Evolutionary conservation across 768 basidiomycete genomes (phyloP).

Genomic region (Imleria badia): DNA sequence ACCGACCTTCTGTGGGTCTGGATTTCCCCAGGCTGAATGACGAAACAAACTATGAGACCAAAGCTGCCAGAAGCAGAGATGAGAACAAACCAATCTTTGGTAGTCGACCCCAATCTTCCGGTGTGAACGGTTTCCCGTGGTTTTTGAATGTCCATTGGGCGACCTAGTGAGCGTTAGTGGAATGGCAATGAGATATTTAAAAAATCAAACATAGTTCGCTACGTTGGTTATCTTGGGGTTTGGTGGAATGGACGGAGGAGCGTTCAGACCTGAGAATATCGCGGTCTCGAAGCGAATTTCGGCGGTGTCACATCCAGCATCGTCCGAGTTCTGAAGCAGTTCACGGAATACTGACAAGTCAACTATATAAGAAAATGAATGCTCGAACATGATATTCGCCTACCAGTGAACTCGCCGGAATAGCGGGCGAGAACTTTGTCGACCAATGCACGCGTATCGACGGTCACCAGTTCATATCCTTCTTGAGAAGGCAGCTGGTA

Average conservation of each 20-base stretch:
- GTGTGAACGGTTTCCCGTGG: not conserved
- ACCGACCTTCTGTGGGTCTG: not conserved
- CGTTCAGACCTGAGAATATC: not conserved
- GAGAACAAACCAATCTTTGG: not conserved
- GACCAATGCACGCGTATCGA: not conserved
- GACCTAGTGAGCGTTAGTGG: not conserved
- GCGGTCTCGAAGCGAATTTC: not conserved
- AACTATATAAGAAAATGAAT: not conserved
- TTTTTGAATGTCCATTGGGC: conserved; percentile 3
- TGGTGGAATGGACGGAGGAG: not conserved
- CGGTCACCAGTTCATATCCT: not conserved
- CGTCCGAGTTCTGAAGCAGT: conserved; percentile 2
- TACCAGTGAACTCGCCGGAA: not conserved
- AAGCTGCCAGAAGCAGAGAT: not conserved
- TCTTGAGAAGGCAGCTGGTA: not conserved
- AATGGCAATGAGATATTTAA: not conserved
- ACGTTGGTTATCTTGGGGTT: not conserved
- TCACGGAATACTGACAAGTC: not conserved
- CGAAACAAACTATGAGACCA: not conserved
- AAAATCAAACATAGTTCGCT: not conserved
- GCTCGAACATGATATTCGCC: not conserved
- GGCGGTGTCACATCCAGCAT: not conserved
- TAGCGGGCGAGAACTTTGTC: not conserved
- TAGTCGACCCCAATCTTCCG: not conserved
- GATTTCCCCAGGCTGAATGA: not conserved